These are phyloP conservation scores for Cyberlindnera maritima DNA, from an alignment of 805 yeast species.

Conservation along the genomic window DNA sequence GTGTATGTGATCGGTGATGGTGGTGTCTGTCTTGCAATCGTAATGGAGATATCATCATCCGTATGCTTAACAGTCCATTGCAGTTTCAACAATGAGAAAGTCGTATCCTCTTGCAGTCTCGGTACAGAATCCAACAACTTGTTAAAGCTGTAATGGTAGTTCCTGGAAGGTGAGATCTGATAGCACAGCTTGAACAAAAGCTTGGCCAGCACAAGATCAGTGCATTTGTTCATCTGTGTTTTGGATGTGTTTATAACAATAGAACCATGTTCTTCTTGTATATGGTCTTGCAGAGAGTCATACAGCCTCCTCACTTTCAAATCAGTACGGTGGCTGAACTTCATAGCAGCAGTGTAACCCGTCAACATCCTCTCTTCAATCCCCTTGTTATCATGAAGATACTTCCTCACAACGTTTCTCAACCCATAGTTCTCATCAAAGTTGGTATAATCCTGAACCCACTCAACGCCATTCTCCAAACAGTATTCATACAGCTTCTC, in stretches of 20 bases:
- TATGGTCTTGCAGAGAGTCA: not conserved
- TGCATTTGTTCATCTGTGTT: slow-evolving; percentile 11
- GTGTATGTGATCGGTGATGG: slow-evolving; percentile 7
- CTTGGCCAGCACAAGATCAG: slow-evolving; percentile 25
- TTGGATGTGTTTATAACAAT: slow-evolving; percentile 22
- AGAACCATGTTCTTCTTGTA: not conserved
- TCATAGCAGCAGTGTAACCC: slow-evolving; percentile 22
- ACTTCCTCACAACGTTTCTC: slow-evolving; percentile 53
- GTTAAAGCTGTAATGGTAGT: slow-evolving; percentile 25
- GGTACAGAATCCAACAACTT: slow-evolving; percentile 16
- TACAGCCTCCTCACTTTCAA: slow-evolving; percentile 10
- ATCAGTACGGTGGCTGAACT: slow-evolving; percentile 21
- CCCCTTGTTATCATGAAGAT: slow-evolving; percentile 17
- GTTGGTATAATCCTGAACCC: slow-evolving; percentile 77
- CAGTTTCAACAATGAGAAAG: slow-evolving; percentile 23
- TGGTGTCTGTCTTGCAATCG: slow-evolving; percentile 22
- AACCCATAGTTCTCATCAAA: slow-evolving; percentile 42
- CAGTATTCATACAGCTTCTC: slow-evolving; percentile 46
- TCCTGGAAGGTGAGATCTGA: slow-evolving; percentile 29
- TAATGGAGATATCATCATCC: slow-evolving; percentile 1
- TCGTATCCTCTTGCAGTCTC: slow-evolving; percentile 3
- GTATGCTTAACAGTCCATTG: slow-evolving; percentile 20
- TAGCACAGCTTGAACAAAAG: slow-evolving; percentile 27
- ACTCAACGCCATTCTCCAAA: slow-evolving; percentile 34
- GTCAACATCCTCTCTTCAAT: slow-evolving; percentile 13